Base-by-base conservation (phyloP, 2,329 filamentous ascomycete species). In the Verticillium nonalfalfae region DNA sequence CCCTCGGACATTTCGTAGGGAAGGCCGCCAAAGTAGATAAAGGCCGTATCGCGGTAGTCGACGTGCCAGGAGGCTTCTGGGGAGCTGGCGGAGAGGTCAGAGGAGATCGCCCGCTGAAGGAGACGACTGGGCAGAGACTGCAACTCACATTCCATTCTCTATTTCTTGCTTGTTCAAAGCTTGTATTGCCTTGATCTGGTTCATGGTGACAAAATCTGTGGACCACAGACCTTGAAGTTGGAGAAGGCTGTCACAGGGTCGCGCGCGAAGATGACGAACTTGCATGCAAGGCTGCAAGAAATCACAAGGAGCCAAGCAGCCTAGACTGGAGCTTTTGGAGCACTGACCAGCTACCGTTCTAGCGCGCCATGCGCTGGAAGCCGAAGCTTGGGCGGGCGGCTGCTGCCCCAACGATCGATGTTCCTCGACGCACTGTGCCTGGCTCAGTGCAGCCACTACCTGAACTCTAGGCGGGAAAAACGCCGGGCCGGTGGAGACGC, bases 41-140 rank as follows among this genome's bases (percentile, higher is more conserved):
- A 99, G 63, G 95, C 96, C 1, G 95, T 98, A 78, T 96, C 95
- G 77, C 92, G 91, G 78, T 98, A 99, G 79, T 99, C 96, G 74
- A 90, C 89, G 74, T 98, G 94, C 94, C 94, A 98, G 61, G 94
- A 97, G 65, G 90, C 94, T 76, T 93, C 88, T 52, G 93, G 89
- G 2, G 89, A 83, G 68, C 92, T 93, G 69, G 50, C 59, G 50
- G 54, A 31, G 58, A 34, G 58, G 36, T 61, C n/a, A 50, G 45
- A 52, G 54, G 56, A 26, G 58, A 14, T 59, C 26, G 52, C 13
- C 7, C 1, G 26, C 26, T 26, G 13, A 15, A 15, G 7, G 35
- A 57, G 34, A 15, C 18, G 52, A 59, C 61, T 33, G 40, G 31
- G n/a, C 15, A 39, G n/a, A 15, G 5, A 50, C 15, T 7, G 3